These are phyloP conservation scores for Pythium grandisporangium DNA, from an alignment of 352 stramenopile genomes.

Conservation along the genomic window DNA sequence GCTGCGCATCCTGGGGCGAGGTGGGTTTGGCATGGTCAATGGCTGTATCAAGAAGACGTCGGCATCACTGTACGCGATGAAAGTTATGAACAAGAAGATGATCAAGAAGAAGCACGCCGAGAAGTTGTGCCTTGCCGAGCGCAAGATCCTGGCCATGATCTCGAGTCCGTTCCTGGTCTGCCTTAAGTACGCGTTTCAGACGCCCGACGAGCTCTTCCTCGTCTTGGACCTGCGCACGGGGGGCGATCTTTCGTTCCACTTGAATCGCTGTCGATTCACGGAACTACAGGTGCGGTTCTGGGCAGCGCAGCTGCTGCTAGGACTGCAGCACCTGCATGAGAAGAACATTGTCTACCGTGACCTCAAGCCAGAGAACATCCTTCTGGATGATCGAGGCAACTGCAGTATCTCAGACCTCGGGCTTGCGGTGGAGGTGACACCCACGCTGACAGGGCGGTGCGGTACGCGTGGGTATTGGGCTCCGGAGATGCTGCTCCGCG, in stretches of 20 bases:
- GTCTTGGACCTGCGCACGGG: constrained; percentile 96
- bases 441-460: constrained; percentile 64
- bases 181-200: constrained; percentile 95
- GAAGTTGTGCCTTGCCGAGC: constrained; percentile 68
- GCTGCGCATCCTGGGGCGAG: constrained; percentile 92
- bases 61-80: constrained; percentile 77
- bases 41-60: constrained; percentile 93
- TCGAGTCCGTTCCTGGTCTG: constrained; percentile 92
- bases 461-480: constrained; percentile 90
- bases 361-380: constrained; percentile 87
- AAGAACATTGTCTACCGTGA: constrained; percentile 89
- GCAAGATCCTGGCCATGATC: constrained; percentile 69
- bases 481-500: constrained; percentile 93
- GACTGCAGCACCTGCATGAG: constrained; percentile 76
- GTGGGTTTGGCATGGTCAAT: constrained; percentile 96
- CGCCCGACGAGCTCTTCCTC: constrained; percentile 92
- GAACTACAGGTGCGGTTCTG: constrained; percentile 75
- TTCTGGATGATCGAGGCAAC: constrained; percentile 91
- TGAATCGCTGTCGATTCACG: constrained; percentile 62
- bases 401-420: constrained; percentile 95
- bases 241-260: constrained; percentile 90
- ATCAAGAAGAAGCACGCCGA: constrained; percentile 90
- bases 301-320: constrained; percentile 68
- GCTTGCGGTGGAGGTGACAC: constrained; percentile 92
- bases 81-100: constrained; percentile 85